Evolutionary conservation across 1,139 yeast genomes (phyloP), one percentile per base, ranked within the genome.

Genomic region (Lodderomyces pseudojiufengensis): DNA sequence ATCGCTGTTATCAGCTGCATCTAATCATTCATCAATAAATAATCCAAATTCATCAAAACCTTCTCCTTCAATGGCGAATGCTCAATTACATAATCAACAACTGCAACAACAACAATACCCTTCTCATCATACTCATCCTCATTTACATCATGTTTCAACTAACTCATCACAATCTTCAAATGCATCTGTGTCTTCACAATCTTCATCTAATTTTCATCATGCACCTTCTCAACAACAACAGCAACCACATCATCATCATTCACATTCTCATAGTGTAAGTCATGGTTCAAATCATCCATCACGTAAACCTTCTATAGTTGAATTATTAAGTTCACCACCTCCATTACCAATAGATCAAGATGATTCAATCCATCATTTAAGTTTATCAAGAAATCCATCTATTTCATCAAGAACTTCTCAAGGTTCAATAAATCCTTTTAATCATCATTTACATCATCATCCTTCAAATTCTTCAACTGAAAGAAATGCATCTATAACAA

Each of bases 241-340:
- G 11, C 31, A 28, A 15, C 12, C 6, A n/a, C 31, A 28, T 4
- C 24, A n/a, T 4, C 31, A 28, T 4, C 20, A 18, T 18, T 18
- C 20, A 18, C 20, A 18, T 18, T 18, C 20, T 18, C 20, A 18
- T 18, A 18, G 20, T 18, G 7, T 18, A 18, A 10, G n/a, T 14
- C 35, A 32, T 26, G 29, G 25, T 7, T 26, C 29, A 20, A 25
- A 37, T 35, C 57, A 50, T 28, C 54, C 60, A 1, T 53, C 66
- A 13, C 65, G 88, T 43, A 84, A 80, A 47, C 73, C 84, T 0
- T 83, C 94, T n/a, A 84, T 85, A 41, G 95, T 84, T 29, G 95
- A 85, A 54, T 59, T 85, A 60, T 65, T 85, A 33, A 78, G 87
- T n/a, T 78, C 92, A 6, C 95, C 95, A 1, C 95, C 95, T 6